Evolutionary conservation across 2,329 filamentous ascomycete genomes (phyloP).

Genomic region (Colletotrichum truncatum): DNA sequence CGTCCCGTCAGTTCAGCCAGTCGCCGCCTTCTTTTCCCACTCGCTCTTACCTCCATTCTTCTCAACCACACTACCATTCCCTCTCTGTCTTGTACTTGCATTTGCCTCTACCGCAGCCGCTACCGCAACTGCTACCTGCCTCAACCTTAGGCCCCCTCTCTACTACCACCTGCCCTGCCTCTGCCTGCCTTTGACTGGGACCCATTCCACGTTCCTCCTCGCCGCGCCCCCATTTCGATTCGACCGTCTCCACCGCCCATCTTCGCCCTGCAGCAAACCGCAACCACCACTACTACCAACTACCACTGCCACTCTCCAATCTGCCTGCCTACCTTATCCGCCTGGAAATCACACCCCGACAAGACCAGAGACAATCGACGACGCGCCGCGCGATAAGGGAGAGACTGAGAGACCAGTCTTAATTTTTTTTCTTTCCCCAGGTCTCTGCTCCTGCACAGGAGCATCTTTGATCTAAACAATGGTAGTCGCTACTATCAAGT

Average conservation of each 20-base stretch:
- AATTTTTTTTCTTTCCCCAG: constrained; percentile 27
- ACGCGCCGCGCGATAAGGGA: constrained; percentile 36
- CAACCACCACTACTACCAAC: constrained; percentile 25
- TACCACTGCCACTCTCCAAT: constrained; percentile 26
- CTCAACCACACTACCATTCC: neutral
- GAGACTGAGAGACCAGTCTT: constrained; percentile 27
- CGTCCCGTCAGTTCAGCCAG: neutral
- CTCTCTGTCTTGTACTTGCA: neutral
- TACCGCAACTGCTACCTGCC: neutral
- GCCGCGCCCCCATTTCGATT: constrained; percentile 25
- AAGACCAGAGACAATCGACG: constrained; percentile 34
- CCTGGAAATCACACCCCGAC: constrained; percentile 30
- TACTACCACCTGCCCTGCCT: neutral
- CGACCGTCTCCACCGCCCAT: constrained; percentile 24
- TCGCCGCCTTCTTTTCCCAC: neutral
- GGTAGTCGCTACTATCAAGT: constrained; percentile 74
- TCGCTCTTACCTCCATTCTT: neutral
- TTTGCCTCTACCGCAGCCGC: neutral
- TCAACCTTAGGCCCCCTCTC: neutral
- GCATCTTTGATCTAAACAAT: constrained; percentile 56
- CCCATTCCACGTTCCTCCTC: constrained; percentile 21
- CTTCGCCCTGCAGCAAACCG: constrained; percentile 30
- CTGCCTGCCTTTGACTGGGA: constrained; percentile 3
- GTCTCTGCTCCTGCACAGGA: constrained; percentile 47
- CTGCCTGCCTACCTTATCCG: constrained; percentile 25